Evolutionary conservation across 768 basidiomycete species (phyloP), one percentile per base, ranked within the genome.

Genomic region (Mycena vulgaris): DNA sequence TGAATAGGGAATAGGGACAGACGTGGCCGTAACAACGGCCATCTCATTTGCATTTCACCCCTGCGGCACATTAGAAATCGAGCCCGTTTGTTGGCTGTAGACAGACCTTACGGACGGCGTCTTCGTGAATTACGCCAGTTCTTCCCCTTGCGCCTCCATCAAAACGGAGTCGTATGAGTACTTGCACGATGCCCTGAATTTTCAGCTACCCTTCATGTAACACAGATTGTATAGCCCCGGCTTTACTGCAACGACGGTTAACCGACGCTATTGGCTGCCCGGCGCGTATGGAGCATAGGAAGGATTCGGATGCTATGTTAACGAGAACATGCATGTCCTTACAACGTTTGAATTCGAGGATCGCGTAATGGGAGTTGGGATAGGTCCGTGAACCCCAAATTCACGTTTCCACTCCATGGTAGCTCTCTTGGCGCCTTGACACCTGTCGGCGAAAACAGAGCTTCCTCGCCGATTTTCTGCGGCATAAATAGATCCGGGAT

Each of bases 401-500:
- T 52, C 14, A 71, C 66, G n/a, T 71, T 71, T 13, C 71, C 71
- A 19, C 62, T 60, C 17, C 68, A 33, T 19, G 71, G 66, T 17
- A 56, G 31, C 10, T 62, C 52, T 27, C 53, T 59, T 17, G 64
- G 21, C 5, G 7, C 23, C 33, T 37, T 28, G 27, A 19, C 17
- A 33, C 52, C 37, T 8, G 65, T 40, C 47, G 58, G 61, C 31
- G 59, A 62, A n/a, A 39, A 59, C 30, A 23, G 16, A 10, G 31
- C 1, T 23, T 47, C 39, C 17, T 71, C 66, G 39, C 48, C 81
- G n/a, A 90, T 81, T 80, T 91, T 92, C 68, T 89, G 81, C 25
- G 85, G 33, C 74, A 92, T 83, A 75, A 93, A 93, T 47, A 93
- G 82, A 61, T 89, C 83, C 35, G 89, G 85, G 59, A 91, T 83